Evolutionary conservation across 2,329 filamentous ascomycete genomes (phyloP), one percentile per base, ranked within the genome.

Genomic region (Proliferodiscus dingleyae): DNA sequence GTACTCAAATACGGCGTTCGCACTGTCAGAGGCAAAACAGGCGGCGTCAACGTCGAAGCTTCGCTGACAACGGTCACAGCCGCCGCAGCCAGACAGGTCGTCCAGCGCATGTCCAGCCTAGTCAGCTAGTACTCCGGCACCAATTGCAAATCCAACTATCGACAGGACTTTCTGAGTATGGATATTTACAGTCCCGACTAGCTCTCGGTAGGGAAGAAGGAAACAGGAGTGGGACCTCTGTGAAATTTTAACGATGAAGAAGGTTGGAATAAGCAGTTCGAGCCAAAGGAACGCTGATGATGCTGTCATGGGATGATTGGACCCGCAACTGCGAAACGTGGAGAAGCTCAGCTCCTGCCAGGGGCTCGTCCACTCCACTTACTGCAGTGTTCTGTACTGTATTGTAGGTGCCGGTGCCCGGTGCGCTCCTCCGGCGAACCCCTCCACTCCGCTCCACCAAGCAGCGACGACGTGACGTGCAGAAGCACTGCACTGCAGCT

Each of bases 1-100:
- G 75, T 72, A 60, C 75, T 80, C 46, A 81, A 61, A 54, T 81
- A 81, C 6, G 78, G 78, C 54, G 77, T 80, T 33, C 78, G 71
- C 21, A 81, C 78, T 45, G 76, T 68, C 45, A 81, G 64, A 7
- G 78, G 78, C 32, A 81, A 58, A 6, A 79, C 75, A 2, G 75
- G 73, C 5, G 78, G 77, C 2, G 71, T 77, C 36, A 81, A 66
- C 4, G 67, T 73, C 24, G 75, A 79, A 37, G 73, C 75, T 54
- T 68, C 56, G 53, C 65, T 68, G 36, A 66, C 43, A 11, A 50
- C 47, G 33, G 49, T 44, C 34, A 51, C 37, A 47, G 63, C 62
- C 36, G 55, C 53, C 47, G 62, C 61, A 39, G 53, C 37, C 18
- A 61, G 19, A 32, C 43, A 57, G 19, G 49, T 52, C 44, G 57